These are phyloP conservation scores for Claviceps pusilla DNA, from an alignment of 2,329 filamentous ascomycete species.

Conservation along the genomic window DNA sequence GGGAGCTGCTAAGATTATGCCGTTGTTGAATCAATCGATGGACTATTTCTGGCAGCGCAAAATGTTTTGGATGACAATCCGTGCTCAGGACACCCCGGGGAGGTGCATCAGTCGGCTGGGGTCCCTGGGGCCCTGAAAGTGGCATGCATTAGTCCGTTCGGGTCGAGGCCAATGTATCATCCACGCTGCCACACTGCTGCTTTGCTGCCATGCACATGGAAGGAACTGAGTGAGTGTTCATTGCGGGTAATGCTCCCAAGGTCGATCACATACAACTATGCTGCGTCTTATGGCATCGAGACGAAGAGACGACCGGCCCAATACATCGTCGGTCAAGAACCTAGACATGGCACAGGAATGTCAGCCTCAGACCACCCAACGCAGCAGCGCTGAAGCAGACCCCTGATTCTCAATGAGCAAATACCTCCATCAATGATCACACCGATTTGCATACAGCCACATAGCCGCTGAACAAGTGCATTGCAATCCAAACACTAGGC, in stretches of 20 bases:
- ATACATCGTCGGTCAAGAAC: background rate
- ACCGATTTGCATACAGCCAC: background rate
- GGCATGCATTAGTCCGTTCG: background rate
- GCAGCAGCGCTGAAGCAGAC: background rate
- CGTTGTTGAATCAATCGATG: background rate
- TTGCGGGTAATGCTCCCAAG: background rate
- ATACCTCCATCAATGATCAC: background rate
- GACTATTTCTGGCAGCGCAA: background rate
- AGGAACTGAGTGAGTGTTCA: background rate
- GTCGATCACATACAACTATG: background rate
- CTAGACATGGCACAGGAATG: background rate
- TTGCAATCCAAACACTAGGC: background rate
- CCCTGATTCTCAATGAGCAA: background rate
- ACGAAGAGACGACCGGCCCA: slow-evolving; percentile 1
- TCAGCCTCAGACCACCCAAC: background rate
- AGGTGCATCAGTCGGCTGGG: background rate
- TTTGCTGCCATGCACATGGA: background rate
- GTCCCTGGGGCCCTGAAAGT: background rate
- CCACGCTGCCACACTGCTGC: background rate
- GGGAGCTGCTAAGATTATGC: background rate
- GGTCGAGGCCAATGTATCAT: background rate
- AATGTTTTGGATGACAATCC: background rate
- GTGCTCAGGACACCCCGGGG: slow-evolving; percentile 1
- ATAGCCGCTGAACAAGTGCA: background rate
- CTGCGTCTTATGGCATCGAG: background rate